Conservation (phyloP, 2,329 filamentous ascomycete species). For the Fusarium guadeloupense region DNA sequence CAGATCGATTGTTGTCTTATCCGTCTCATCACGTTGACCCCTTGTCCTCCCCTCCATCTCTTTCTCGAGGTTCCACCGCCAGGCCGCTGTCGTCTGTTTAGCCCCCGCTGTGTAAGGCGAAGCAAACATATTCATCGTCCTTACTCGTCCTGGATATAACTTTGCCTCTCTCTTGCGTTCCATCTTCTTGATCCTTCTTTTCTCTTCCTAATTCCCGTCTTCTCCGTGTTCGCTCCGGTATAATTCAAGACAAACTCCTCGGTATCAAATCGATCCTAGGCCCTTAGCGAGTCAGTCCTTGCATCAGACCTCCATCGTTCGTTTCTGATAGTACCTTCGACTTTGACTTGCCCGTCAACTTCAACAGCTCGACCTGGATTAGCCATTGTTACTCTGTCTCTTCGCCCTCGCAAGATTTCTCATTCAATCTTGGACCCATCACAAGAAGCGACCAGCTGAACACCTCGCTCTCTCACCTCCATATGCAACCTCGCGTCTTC, state of each 20-base stretch:
- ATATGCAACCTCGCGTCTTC: constrained; percentile 43
- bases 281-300: constrained; percentile 13
- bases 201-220: constrained; percentile 1
- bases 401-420: constrained; percentile 6
- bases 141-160: constrained; percentile 28
- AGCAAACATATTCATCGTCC: constrained; percentile 42
- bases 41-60: constrained; percentile 41
- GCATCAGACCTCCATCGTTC: constrained; percentile 13
- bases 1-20: constrained; percentile 30
- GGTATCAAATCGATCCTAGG: constrained; percentile 11
- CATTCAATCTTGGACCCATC: constrained; percentile 10
- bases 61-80: constrained; percentile 37
- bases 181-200: constrained; percentile 17
- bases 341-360: too few species aligned
- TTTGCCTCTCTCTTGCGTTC: constrained; percentile 18
- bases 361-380: constrained; percentile 1
- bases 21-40: constrained; percentile 34
- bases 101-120: constrained; percentile 42
- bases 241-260: constrained; percentile 15
- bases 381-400: not conserved
- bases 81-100: constrained; percentile 42
- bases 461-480: constrained; percentile 22
- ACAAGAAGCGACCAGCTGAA: constrained; percentile 20
- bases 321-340: not conserved
- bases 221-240: constrained; percentile 6